Percentiles rank a stretch among this genome's conserved stretches.
Conservation (phyloP, 2,329 filamentous ascomycete genomes). For the Fusarium sp. region DNA sequence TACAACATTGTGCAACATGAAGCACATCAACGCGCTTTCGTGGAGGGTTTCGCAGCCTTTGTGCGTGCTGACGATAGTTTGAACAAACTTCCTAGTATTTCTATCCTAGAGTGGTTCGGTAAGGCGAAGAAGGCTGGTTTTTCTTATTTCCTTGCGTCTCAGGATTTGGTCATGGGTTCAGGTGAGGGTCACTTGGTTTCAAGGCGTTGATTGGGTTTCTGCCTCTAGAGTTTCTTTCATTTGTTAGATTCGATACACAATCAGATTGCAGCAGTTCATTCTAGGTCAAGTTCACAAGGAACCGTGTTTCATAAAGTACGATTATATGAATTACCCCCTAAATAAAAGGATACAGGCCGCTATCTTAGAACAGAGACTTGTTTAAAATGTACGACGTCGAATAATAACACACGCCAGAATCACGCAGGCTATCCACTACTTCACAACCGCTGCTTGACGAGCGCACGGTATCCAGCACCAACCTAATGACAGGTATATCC, state of each 20-base stretch:
- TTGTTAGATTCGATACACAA: accelerated
- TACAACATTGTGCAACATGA: not conserved
- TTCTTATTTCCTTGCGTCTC: not conserved
- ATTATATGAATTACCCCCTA: accelerated
- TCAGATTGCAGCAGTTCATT: not conserved
- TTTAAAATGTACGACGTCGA: not conserved
- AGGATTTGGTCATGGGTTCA: not conserved
- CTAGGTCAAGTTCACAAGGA: accelerated
- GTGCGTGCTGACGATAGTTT: accelerated
- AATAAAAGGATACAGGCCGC: accelerated
- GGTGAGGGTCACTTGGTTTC: not conserved
- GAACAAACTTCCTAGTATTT: not conserved
- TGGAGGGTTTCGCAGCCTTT: not conserved
- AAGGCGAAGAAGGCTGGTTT: not conserved
- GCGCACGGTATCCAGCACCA: accelerated
- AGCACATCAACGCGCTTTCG: not conserved
- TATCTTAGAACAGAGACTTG: not conserved
- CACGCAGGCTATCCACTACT: not conserved
- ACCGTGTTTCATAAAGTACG: no score
- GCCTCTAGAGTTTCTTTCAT: accelerated
- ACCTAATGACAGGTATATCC: not conserved
- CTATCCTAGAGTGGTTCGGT: not conserved
- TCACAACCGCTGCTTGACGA: accelerated
- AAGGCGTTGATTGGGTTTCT: not conserved
- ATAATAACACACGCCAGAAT: no score